Base-by-base conservation (phyloP, 345 rosid genomes). In the Lagerstroemia speciosa region DNA sequence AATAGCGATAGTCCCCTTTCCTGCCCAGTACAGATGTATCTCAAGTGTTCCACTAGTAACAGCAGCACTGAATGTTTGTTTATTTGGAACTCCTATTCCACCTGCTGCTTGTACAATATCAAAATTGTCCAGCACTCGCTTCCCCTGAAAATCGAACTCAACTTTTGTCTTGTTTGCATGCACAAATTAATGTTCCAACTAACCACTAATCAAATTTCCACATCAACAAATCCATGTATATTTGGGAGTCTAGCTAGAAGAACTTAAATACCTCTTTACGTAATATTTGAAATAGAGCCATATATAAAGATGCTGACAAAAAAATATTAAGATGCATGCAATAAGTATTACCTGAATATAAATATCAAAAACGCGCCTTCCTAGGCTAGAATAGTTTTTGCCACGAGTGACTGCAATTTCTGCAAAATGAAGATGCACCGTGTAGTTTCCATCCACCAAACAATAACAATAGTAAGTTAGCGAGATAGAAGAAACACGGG, bases 1-100 rank as follows among this genome's bases (percentile, higher is more conserved):
- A 8, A 70, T 64, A 48, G 27, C 2, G 15, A 65, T 38, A 4
- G 80, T 71, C 31, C 80, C 80, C 70, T 37, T 73, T 6, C 80
- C 80, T 27, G 80, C 62, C 77, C 72, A 77, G 30, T 62, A 67
- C 3, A 77, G 67, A 33, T 72, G 80, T 12, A 77, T 74, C 75
- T 77, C 77, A 45, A 77, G 46, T 22, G 67, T 77, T 38, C 68
- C n/a, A 30, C 8, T 50, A 2, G 65, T 73, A 15, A 50, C 66
- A 19, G 3, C 22, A 1, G 64, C 45, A 15, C 27, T 46, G 64
- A 65, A 75, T 40, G 2, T 30, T 34, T 58, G 55, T 5, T 64
- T 30, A 27, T 67, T 34, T 2, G 29, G 33, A 67, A 64, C 74
- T 26, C 65, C 77, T 1, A 45, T 48, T 17, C 81, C 78, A 19